Percentiles rank a stretch among this genome's conserved stretches.
These are phyloP conservation scores for Clitocybe nebularis DNA, from an alignment of 1,284 basidiomycete genomes.

Conservation along the genomic window DNA sequence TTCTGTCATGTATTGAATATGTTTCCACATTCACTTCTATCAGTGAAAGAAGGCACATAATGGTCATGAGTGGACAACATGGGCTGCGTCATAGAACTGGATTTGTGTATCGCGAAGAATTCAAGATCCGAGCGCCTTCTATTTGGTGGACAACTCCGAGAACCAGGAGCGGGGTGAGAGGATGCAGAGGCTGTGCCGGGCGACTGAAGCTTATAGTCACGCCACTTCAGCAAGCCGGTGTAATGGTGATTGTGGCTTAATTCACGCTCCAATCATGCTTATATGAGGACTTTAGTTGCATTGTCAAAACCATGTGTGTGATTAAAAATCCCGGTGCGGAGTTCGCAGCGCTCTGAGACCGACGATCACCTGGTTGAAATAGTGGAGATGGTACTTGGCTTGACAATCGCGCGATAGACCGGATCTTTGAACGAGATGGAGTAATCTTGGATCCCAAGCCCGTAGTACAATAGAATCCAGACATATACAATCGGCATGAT, in stretches of 20 bases:
- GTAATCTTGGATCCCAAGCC: neutral
- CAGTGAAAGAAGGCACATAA: neutral
- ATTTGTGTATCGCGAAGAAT: too few relatives aligned
- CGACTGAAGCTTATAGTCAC: too few relatives aligned
- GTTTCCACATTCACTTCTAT: neutral
- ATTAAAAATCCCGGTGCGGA: neutral
- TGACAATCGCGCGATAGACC: conserved; percentile 16
- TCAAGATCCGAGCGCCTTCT: conserved; percentile 2
- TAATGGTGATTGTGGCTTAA: too few relatives aligned
- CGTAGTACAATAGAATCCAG: neutral
- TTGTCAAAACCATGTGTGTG: neutral
- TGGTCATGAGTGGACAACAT: too few relatives aligned
- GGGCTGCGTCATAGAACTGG: conserved; percentile 1
- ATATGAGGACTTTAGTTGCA: neutral
- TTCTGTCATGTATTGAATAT: neutral
- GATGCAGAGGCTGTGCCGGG: neutral
- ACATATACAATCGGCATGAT: neutral
- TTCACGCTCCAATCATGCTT: too few relatives aligned
- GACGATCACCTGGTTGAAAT: conserved; percentile 1
- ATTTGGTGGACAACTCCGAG: conserved; percentile 1
- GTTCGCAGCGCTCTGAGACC: neutral
- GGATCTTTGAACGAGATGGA: conserved; percentile 17
- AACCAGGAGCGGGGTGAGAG: neutral
- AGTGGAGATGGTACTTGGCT: neutral
- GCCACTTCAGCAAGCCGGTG: too few relatives aligned